Evolutionary conservation across 257 asterid genomes (phyloP).

Genomic region (Rubia yunnanensis): DNA sequence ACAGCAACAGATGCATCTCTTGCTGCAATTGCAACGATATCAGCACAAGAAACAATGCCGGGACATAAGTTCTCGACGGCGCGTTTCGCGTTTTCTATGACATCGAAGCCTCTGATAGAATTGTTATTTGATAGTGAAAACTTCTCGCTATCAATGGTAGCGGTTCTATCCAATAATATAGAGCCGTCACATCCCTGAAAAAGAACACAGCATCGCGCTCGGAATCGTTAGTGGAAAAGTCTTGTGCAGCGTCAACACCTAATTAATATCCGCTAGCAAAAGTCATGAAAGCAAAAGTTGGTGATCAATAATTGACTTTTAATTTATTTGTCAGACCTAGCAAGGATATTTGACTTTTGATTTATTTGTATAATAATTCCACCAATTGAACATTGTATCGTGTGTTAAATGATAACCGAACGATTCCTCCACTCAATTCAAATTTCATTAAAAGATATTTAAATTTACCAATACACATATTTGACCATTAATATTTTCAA

Average conservation of each 20-base stretch:
- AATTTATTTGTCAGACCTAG: too few relatives aligned
- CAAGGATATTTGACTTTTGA: too few relatives aligned
- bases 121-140: neutral
- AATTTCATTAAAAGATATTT: too few relatives aligned
- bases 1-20: conserved; percentile 18
- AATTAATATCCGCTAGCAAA: too few relatives aligned
- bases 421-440: too few relatives aligned
- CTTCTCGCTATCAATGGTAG: conserved; percentile 17
- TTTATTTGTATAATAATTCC: too few relatives aligned
- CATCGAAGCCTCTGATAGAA: conserved; percentile 16
- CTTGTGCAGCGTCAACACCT: neutral
- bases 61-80: conserved; percentile 13
- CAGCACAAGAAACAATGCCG: conserved; percentile 20
- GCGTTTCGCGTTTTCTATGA: conserved; percentile 8
- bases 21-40: conserved; percentile 14
- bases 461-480: too few relatives aligned
- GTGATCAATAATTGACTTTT: too few relatives aligned
- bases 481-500: too few relatives aligned
- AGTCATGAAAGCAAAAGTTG: neutral
- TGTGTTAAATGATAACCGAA: too few relatives aligned
- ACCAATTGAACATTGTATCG: too few relatives aligned
- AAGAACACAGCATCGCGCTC: neutral
- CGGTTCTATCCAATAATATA: conserved; percentile 13
- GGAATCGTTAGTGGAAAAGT: too few relatives aligned
- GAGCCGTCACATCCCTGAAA: conserved; percentile 20